phyloP scores from a whole-genome alignment of 768 basidiomycete species.

The Hydnomerulius pinastri region DNA sequence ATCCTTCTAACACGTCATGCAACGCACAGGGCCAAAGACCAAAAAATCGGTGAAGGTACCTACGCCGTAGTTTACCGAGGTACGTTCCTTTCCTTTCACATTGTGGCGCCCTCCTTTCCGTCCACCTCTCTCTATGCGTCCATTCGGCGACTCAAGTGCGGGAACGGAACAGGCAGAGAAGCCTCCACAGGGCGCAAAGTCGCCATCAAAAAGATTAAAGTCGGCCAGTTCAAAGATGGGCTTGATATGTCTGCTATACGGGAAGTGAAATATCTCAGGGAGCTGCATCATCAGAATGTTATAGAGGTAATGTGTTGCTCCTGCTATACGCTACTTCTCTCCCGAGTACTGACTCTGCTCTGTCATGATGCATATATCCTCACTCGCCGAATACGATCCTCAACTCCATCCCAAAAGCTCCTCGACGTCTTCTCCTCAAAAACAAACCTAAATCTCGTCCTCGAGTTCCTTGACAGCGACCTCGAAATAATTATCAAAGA shows the following conservation, averaged over 20 bases:
- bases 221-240: conserved; percentile 96
- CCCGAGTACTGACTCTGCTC: neutral
- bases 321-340: neutral
- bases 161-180: conserved; percentile 64
- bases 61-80: conserved; percentile 97
- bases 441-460: conserved; percentile 94
- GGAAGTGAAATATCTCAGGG: conserved; percentile 96
- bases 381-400: no score
- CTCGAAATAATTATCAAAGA: conserved; percentile 97
- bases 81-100: conserved; percentile 27
- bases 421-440: conserved; percentile 97
- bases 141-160: no score
- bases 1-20: conserved; percentile 11
- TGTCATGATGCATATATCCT: no score
- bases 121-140: conserved; percentile 12
- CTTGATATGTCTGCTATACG: conserved; percentile 98
- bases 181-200: conserved; percentile 77
- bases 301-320: conserved; percentile 72
- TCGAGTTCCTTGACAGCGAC: conserved; percentile 96
- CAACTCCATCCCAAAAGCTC: conserved; percentile 55
- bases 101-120: neutral
- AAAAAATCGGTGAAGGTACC: conserved; percentile 87
- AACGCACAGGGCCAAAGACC: conserved; percentile 69
- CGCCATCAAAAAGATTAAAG: conserved; percentile 98
- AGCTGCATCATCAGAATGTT: conserved; percentile 91